These are phyloP conservation scores for Jatropha curcas DNA, from an alignment of 345 rosid genomes.

Conservation along the genomic window DNA sequence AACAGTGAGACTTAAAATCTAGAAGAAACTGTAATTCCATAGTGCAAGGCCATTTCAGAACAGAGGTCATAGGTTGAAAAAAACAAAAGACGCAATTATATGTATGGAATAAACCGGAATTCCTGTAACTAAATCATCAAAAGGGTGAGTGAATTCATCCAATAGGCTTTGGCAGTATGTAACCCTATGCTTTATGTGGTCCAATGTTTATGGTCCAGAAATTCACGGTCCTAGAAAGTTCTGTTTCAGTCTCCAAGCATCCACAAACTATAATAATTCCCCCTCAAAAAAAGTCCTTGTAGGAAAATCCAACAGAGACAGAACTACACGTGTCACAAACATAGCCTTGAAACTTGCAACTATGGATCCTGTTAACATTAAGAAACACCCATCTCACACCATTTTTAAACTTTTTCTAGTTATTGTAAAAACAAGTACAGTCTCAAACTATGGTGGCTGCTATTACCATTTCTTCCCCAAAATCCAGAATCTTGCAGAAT, in stretches of 20 bases:
- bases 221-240: not conserved
- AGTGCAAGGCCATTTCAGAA: no score
- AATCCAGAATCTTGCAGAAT: constrained; percentile 43
- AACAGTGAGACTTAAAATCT: not conserved
- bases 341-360: constrained; percentile 32
- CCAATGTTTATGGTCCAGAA: not conserved
- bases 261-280: constrained; percentile 26
- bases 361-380: constrained; percentile 1
- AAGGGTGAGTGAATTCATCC: no score
- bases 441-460: constrained; percentile 43
- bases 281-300: constrained; percentile 23
- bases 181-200: no score
- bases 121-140: no score
- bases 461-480: constrained; percentile 58
- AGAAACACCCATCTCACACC: not conserved
- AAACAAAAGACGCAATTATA: no score
- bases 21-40: no score
- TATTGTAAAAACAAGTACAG: not conserved
- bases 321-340: constrained; percentile 52
- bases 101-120: no score
- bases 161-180: no score
- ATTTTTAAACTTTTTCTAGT: not conserved
- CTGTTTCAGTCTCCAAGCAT: not conserved
- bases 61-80: no score
- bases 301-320: constrained; percentile 29